These are phyloP conservation scores for Pseudocercospora macadamiae DNA, from an alignment of 2,329 filamentous ascomycete genomes.

Conservation along the genomic window DNA sequence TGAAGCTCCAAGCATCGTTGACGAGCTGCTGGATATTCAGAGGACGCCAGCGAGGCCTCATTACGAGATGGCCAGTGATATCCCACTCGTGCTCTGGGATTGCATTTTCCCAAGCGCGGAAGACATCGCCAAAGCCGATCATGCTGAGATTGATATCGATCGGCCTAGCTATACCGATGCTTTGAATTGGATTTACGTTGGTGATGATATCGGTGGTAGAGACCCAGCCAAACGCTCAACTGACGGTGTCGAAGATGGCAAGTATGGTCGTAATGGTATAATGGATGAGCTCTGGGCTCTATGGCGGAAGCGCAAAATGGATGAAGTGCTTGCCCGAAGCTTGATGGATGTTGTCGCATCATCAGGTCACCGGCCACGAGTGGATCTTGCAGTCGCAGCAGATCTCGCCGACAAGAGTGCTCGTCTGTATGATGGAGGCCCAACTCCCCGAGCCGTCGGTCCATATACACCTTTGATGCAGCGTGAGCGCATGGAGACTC, in stretches of 20 bases:
- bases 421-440: constrained; percentile 62
- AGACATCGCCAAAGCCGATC: constrained; percentile 43
- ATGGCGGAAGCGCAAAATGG: constrained; percentile 85
- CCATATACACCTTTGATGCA: constrained; percentile 61
- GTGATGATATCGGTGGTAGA: constrained; percentile 59
- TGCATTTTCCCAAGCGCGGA: constrained; percentile 74
- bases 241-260: constrained; percentile 54
- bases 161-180: constrained; percentile 56
- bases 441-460: constrained; percentile 57
- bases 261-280: constrained; percentile 67
- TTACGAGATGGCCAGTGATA: constrained; percentile 89
- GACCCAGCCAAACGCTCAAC: constrained; percentile 35
- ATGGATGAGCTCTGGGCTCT: constrained; percentile 77
- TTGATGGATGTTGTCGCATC: constrained; percentile 66
- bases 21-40: constrained; percentile 72
- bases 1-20: constrained; percentile 73
- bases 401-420: constrained; percentile 41
- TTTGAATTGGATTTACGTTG: constrained; percentile 77
- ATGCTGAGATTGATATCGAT: constrained; percentile 42
- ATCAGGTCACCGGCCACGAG: constrained; percentile 36
- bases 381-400: constrained; percentile 11
- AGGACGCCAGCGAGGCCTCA: constrained; percentile 75
- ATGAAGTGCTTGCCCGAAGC: constrained; percentile 78
- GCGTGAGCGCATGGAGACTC: constrained; percentile 58
- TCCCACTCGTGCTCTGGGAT: constrained; percentile 92